Percentiles rank a stretch among this genome's conserved stretches.
Evolutionary conservation across 1,284 basidiomycete genomes (phyloP).

Genomic region (Clitocybe nebularis): DNA sequence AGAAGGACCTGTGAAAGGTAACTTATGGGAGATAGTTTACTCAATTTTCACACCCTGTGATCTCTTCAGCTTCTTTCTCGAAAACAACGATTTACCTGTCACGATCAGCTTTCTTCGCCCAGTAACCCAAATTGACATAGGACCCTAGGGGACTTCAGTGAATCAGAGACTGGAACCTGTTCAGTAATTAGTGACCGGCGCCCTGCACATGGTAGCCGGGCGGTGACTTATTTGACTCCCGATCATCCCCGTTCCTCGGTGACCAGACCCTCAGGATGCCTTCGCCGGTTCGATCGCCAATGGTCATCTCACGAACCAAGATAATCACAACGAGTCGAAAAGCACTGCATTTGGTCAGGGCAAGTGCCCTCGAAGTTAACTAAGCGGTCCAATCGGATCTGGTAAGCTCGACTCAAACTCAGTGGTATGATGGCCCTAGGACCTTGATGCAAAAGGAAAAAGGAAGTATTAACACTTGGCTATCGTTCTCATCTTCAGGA

Average conservation of each 20-base stretch:
- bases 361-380: constrained; percentile 9
- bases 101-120: no score
- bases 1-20: no score
- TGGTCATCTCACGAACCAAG: constrained; percentile 6
- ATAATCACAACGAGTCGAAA: constrained; percentile 11
- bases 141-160: not conserved
- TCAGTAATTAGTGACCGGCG: not conserved
- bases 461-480: constrained; percentile 13
- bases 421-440: constrained; percentile 14
- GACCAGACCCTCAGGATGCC: constrained; percentile 8
- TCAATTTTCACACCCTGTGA: not conserved
- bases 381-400: constrained; percentile 19
- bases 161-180: not conserved
- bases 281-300: constrained; percentile 4
- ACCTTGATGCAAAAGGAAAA: constrained; percentile 13
- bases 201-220: constrained; percentile 17
- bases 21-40: not conserved
- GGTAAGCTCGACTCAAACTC: constrained; percentile 9
- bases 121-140: no score
- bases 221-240: constrained; percentile 16
- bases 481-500: constrained; percentile 8
- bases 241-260: constrained; percentile 13
- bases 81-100: not conserved
- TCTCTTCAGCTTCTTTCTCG: not conserved
- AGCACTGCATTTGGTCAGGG: constrained; percentile 6